These are phyloP conservation scores for Ophiocordyceps camponoti-leonardi DNA, from an alignment of 2,329 filamentous ascomycete genomes.

Conservation along the genomic window DNA sequence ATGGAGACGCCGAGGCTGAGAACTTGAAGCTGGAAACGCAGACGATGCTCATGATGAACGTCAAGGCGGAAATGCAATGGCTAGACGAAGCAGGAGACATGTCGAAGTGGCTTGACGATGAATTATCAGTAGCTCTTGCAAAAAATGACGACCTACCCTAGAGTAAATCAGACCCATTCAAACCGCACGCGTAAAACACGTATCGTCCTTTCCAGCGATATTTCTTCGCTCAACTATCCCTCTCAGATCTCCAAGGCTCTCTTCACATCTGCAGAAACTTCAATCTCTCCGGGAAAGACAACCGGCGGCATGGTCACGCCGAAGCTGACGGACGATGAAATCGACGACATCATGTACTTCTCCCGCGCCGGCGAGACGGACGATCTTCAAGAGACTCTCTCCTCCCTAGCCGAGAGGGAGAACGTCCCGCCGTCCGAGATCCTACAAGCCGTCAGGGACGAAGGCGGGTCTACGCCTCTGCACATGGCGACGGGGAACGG, in stretches of 20 bases:
- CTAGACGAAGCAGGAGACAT: conserved; percentile 39
- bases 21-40: conserved; percentile 43
- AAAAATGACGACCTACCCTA: too few relatives aligned
- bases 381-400: conserved; percentile 45
- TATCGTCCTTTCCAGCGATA: too few relatives aligned
- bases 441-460: conserved; percentile 53
- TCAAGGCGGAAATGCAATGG: conserved; percentile 65
- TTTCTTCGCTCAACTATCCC: not conserved
- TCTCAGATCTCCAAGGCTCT: not conserved
- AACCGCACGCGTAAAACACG: not conserved
- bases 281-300: not conserved
- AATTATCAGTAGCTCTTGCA: not conserved
- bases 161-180: not conserved
- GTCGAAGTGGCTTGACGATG: conserved; percentile 28
- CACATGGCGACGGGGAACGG: conserved; percentile 93
- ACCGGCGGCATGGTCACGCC: conserved; percentile 22
- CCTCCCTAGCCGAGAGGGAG: conserved; percentile 44
- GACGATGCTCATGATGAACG: conserved; percentile 53
- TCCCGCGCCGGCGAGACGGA: conserved; percentile 59
- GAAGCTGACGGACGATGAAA: conserved; percentile 55
- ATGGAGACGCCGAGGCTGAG: conserved; percentile 15
- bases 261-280: not conserved
- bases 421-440: conserved; percentile 43
- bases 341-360: conserved; percentile 84
- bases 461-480: conserved; percentile 61